Base-by-base conservation (phyloP, 148 eudicot genomes). In the Beta vulgaris region DNA sequence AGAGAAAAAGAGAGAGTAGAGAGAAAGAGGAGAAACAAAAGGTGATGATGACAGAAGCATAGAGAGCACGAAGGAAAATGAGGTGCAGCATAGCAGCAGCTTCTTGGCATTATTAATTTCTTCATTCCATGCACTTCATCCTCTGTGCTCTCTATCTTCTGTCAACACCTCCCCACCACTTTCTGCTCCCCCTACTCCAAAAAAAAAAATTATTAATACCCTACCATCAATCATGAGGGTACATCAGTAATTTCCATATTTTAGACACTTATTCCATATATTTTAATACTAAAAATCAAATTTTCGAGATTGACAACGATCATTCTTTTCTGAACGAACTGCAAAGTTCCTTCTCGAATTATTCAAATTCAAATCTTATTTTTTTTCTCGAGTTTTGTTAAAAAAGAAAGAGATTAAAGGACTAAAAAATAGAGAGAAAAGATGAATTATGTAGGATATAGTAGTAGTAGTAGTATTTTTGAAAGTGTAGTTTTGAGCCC, bases 91-190 rank as follows among this genome's bases (percentile, higher is more conserved):
- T 36, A n/a, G n/a, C n/a, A n/a, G n/a, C n/a, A n/a, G n/a, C n/a
- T n/a, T n/a, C n/a, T n/a, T n/a, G n/a, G n/a, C n/a, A n/a, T n/a
- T n/a, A n/a, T n/a, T n/a, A n/a, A n/a, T n/a, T 49, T 3, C 14
- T 39, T 9, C 6, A 21, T n/a, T 18, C 14, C 29, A 61, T 51
- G 76, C 76, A 72, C 80, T 36, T 71, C 76, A 71, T 78, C 76
- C 76, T 78, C 35, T 62, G 80, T 72, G 78, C 78, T 68, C 78
- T 76, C 78, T 76, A 76, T 76, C 78, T 76, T 76, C 78, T 76
- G 78, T 76, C 78, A 76, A 76, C 78, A 76, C 15, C 62, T 73
- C 28, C 42, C 69, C 78, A 51, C 71, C 64, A 76, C 57, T 68
- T 6, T n/a, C 32, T 61, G 15, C 34, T 49, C 31, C 26, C 39